Percentiles rank a stretch among this genome's conserved stretches.
Evolutionary conservation across 371 early-diverging fungal genomes (phyloP).

Genomic region (Mucor saturninus): DNA sequence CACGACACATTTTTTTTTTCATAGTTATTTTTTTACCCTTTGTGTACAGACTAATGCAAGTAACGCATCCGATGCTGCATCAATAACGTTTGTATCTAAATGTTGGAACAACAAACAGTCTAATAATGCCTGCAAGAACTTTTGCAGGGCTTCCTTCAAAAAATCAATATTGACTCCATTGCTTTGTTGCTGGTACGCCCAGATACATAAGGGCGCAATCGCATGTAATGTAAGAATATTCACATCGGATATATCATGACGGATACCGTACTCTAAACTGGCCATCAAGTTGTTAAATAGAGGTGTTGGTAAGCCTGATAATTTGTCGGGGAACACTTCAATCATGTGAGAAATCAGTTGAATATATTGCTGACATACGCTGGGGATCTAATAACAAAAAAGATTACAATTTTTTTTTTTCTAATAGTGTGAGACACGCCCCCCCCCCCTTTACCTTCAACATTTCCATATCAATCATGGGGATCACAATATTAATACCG

Average conservation of each 20-base stretch:
- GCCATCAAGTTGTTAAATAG: constrained; percentile 65
- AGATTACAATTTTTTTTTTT: too few species aligned
- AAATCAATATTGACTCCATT: constrained; percentile 32
- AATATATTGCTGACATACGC: constrained; percentile 71
- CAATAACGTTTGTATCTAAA: constrained; percentile 62
- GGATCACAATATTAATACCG: constrained; percentile 71
- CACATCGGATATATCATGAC: constrained; percentile 63
- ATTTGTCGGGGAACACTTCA: constrained; percentile 70
- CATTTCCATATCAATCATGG: constrained; percentile 76
- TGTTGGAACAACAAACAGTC: constrained; percentile 63
- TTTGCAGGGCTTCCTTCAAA: constrained; percentile 54
- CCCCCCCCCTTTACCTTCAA: constrained; percentile 54
- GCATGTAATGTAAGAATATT: constrained; percentile 68
- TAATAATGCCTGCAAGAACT: constrained; percentile 57
- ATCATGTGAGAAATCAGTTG: constrained; percentile 68
- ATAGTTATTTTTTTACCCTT: constrained; percentile 40
- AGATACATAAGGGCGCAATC: constrained; percentile 62
- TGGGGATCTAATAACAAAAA: constrained; percentile 57
- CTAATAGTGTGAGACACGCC: neutral
- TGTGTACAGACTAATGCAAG: constrained; percentile 60
- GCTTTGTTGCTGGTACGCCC: constrained; percentile 47
- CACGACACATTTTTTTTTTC: neutral
- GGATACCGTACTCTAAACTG: constrained; percentile 71
- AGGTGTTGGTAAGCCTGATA: constrained; percentile 58
- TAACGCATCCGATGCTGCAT: constrained; percentile 65